These are phyloP conservation scores for Mortierella sp. DNA, from an alignment of 371 early-diverging fungal genomes.

Conservation along the genomic window DNA sequence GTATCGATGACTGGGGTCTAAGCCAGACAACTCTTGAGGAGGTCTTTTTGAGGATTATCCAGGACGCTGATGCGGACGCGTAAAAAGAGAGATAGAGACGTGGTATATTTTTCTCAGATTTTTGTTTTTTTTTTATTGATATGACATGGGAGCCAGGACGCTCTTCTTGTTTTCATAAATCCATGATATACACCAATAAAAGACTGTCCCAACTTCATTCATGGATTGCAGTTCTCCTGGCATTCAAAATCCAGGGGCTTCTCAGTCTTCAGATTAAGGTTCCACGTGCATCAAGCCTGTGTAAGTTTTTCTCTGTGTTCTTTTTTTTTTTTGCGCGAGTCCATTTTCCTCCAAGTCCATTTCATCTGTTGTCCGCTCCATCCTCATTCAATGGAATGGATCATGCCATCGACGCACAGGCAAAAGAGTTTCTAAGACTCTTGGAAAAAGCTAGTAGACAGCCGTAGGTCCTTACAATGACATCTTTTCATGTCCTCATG, in stretches of 20 bases:
- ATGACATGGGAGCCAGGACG: not conserved
- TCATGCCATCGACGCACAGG: conserved; percentile 37
- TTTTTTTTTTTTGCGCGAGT: not conserved
- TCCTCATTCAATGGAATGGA: conserved; percentile 38
- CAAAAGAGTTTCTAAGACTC: conserved; percentile 27
- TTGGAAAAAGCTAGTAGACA: conserved; percentile 21
- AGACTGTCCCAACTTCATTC: too few species aligned
- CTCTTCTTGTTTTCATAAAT: not conserved
- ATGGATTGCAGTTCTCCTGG: too few species aligned
- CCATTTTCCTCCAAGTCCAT: not conserved
- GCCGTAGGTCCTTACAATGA: conserved; percentile 11
- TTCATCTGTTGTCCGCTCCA: conserved; percentile 1
- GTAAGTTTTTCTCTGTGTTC: not conserved
- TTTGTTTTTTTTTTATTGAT: not conserved
- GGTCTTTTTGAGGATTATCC: conserved; percentile 65
- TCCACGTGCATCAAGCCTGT: too few species aligned
- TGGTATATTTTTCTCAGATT: not conserved
- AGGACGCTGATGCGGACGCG: conserved; percentile 59
- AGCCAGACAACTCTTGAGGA: conserved; percentile 71
- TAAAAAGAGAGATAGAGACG: conserved; percentile 8
- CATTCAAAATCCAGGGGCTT: too few species aligned
- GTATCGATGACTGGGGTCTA: conserved; percentile 75
- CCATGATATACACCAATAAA: too few species aligned
- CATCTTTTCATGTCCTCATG: too few species aligned
- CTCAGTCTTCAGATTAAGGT: too few species aligned